These are phyloP conservation scores for Cicer arietinum DNA, from an alignment of 306 rosid genomes.

Conservation along the genomic window DNA sequence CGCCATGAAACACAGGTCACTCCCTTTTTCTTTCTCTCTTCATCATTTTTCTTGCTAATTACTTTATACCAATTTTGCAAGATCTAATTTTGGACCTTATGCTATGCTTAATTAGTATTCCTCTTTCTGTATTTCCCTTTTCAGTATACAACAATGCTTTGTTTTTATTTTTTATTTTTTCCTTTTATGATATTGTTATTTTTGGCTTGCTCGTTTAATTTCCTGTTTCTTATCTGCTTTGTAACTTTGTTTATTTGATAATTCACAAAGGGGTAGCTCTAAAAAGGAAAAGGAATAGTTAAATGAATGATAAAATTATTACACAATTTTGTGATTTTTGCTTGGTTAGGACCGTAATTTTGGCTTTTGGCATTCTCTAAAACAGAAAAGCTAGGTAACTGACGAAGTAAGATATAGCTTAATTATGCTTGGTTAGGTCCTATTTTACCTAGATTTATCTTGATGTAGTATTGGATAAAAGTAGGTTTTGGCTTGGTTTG, in stretches of 20 bases:
- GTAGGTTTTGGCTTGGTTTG: slow-evolving; percentile 33
- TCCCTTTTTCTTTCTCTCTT: slow-evolving; percentile 51
- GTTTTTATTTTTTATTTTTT: neutral
- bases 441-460: slow-evolving; percentile 16
- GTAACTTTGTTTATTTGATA: neutral
- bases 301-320: slow-evolving; percentile 14
- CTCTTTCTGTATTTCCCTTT: neutral
- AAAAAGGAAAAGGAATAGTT: neutral
- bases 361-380: slow-evolving; percentile 17
- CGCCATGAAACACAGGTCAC: slow-evolving; percentile 71
- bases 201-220: neutral
- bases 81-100: slow-evolving; percentile 25
- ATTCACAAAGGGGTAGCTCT: neutral
- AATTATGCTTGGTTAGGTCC: neutral
- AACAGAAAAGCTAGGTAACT: neutral
- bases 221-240: neutral
- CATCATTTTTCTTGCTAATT: neutral
- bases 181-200: neutral
- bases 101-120: slow-evolving; percentile 11
- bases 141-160: neutral
- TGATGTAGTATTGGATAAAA: neutral
- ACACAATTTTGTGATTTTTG: neutral
- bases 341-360: slow-evolving; percentile 20
- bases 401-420: neutral
- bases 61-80: slow-evolving; percentile 34